Percentiles rank a stretch among this genome's conserved stretches.
Conservation (phyloP, 257 asterid genomes). For the Eucommia ulmoides region DNA sequence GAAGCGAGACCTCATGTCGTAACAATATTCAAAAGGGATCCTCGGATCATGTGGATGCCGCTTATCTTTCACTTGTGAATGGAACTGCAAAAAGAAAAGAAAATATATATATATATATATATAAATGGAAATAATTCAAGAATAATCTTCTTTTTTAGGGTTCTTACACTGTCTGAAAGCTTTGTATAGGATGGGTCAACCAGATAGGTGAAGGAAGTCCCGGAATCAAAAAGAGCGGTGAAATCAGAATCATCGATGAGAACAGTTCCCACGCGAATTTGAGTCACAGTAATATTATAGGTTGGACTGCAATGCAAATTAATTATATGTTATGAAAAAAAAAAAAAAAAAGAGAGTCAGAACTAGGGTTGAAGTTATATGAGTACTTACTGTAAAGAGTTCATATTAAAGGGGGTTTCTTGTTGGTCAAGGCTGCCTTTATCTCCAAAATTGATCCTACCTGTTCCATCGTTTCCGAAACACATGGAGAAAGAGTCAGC, state of each 20-base stretch:
- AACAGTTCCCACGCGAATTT: conserved; percentile 51
- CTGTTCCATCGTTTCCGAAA: conserved; percentile 64
- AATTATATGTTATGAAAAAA: no score
- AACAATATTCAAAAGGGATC: conserved; percentile 76
- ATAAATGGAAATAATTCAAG: no score
- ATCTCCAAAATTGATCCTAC: conserved; percentile 73
- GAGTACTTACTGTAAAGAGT: conserved; percentile 51
- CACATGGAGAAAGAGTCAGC: conserved; percentile 87
- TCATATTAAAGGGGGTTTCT: conserved; percentile 53
- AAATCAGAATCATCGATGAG: conserved; percentile 42
- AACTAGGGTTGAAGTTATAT: no score
- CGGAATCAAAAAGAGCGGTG: conserved; percentile 71
- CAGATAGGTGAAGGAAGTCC: conserved; percentile 83
- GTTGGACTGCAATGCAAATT: conserved; percentile 45
- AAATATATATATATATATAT: no score
- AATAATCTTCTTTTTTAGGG: no score
- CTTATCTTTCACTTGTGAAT: conserved; percentile 34
- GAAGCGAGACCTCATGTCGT: conserved; percentile 50
- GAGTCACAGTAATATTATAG: conserved; percentile 43
- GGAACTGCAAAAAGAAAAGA: conserved; percentile 38
- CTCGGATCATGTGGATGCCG: conserved; percentile 52
- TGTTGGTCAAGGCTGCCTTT: conserved; percentile 77
- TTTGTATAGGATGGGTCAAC: conserved; percentile 46
- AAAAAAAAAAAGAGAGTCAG: no score
- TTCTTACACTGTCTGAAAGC: conserved; percentile 54